Evolutionary conservation across 169 alveolate species (phyloP).

Genomic region (Cryptosporidium muris): DNA sequence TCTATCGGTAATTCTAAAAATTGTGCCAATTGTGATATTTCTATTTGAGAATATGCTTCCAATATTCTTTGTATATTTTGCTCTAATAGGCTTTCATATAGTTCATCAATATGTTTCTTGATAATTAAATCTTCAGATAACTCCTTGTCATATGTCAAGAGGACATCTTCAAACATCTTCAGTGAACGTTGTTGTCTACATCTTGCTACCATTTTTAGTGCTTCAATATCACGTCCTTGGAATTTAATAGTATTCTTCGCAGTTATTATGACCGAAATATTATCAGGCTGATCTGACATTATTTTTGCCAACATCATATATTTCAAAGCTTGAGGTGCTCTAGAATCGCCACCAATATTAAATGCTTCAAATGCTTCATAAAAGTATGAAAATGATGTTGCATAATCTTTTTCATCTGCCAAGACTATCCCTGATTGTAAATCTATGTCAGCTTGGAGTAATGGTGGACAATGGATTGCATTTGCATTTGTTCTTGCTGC

Average conservation of each 20-base stretch:
- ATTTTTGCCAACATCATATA: conserved; percentile 91
- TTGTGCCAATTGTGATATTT: conserved; percentile 86
- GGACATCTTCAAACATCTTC: conserved; percentile 86
- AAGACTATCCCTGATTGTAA: conserved; percentile 86
- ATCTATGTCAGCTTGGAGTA: conserved; percentile 94
- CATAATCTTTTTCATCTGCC: conserved; percentile 86
- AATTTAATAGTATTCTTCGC: conserved; percentile 85
- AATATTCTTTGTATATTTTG: conserved; percentile 87
- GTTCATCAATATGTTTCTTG: conserved; percentile 83
- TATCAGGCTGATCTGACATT: conserved; percentile 86
- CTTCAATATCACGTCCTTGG: conserved; percentile 87
- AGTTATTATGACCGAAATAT: conserved; percentile 77
- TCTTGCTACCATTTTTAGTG: conserved; percentile 85
- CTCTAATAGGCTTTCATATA: conserved; percentile 88
- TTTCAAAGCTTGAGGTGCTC: conserved; percentile 86
- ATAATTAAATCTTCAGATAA: conserved; percentile 85
- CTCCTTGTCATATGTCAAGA: conserved; percentile 80
- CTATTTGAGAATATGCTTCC: conserved; percentile 90
- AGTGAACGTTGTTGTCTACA: conserved; percentile 88
- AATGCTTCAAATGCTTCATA: conserved; percentile 95
- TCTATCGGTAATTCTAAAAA: conserved; percentile 83
- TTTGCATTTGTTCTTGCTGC: conserved; percentile 93
- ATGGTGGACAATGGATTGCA: conserved; percentile 93
- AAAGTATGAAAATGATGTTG: conserved; percentile 95
- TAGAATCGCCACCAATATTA: conserved; percentile 84